Percentiles rank a stretch among this genome's conserved stretches.
phyloP scores from a whole-genome alignment of 192 early-diverging fungal genomes.

The Coemansia sp. region DNA sequence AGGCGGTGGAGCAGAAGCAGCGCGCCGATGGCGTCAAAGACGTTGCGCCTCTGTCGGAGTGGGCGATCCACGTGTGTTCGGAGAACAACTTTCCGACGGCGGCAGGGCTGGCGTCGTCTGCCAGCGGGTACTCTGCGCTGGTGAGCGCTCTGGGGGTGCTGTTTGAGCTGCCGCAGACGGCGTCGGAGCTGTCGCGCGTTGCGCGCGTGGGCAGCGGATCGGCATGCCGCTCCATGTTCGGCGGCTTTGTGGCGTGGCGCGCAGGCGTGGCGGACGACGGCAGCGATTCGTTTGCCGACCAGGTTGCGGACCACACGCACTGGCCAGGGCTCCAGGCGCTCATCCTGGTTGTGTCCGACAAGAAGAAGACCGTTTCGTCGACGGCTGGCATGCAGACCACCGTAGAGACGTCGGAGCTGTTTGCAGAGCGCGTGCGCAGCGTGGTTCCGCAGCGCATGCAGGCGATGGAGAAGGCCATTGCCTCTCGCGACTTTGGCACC shows the following conservation, averaged over 20 bases:
- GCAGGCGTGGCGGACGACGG: constrained; percentile 84
- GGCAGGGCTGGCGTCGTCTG: constrained; percentile 95
- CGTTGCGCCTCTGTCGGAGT: constrained; percentile 57
- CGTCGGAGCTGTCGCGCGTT: constrained; percentile 80
- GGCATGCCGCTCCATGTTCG: constrained; percentile 95
- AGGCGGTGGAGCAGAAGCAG: constrained; percentile 62
- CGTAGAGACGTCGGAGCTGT: constrained; percentile 84
- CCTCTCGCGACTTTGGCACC: constrained; percentile 74
- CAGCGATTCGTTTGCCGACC: constrained; percentile 83
- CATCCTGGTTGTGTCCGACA: constrained; percentile 91
- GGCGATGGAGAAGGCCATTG: constrained; percentile 86
- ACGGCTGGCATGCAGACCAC: constrained; percentile 98
- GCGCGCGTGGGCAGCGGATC: constrained; percentile 96
- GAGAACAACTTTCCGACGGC: constrained; percentile 99
- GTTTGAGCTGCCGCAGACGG: constrained; percentile 68
- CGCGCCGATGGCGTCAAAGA: constrained; percentile 10
- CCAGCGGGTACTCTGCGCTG: constrained; percentile 92
- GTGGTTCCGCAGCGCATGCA: constrained; percentile 93
- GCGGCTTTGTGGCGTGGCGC: constrained; percentile 98
- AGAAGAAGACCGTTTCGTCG: constrained; percentile 85
- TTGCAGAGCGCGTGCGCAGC: constrained; percentile 76
- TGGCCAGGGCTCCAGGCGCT: constrained; percentile 97
- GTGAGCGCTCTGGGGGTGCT: constrained; percentile 78
- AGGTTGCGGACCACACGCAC: constrained; percentile 85
- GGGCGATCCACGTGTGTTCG: constrained; percentile 85